Conservation (phyloP, 73 alveolate genomes). For the Stentor coeruleus region DNA sequence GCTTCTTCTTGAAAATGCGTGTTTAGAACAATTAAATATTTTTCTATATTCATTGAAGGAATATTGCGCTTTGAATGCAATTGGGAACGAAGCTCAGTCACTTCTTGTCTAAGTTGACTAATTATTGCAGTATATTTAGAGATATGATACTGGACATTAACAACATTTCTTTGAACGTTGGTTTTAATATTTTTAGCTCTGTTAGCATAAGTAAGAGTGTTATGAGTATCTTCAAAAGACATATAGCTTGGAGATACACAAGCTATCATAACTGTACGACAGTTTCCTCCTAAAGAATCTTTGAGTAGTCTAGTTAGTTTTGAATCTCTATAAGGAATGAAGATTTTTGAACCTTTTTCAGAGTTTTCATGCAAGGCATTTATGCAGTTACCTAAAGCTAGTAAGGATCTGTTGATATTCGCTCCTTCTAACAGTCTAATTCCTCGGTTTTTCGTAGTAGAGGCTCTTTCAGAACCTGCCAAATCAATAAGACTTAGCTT, state of each 20-base stretch:
- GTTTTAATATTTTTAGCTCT: conserved; percentile 98
- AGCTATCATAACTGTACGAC: conserved; percentile 98
- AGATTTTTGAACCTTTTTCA: conserved; percentile 62
- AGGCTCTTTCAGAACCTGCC: conserved; percentile 98
- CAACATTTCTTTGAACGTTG: conserved; percentile 80
- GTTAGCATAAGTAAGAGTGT: conserved; percentile 97
- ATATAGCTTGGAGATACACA: conserved; percentile 82
- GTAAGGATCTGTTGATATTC: conserved; percentile 90
- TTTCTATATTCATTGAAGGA: not conserved
- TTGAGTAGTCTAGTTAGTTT: conserved; percentile 93
- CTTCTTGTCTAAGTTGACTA: conserved; percentile 47
- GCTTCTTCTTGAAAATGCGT: conserved; percentile 11
- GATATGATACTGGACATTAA: conserved; percentile 93
- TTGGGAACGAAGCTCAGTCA: not conserved
- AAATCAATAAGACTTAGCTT: conserved; percentile 91
- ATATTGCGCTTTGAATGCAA: not conserved
- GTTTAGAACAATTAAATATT: not conserved
- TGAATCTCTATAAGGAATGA: conserved; percentile 94
- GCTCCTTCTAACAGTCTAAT: conserved; percentile 98
- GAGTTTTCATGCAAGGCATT: conserved; percentile 90
- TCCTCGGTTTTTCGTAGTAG: conserved; percentile 94
- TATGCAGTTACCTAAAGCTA: conserved; percentile 97
- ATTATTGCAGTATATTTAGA: conserved; percentile 88
- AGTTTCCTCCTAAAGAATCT: conserved; percentile 98
- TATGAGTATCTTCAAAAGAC: conserved; percentile 95